These are phyloP conservation scores for Spizellomyces punctatus DNA, from an alignment of 192 early-diverging fungal genomes.

Conservation along the genomic window DNA sequence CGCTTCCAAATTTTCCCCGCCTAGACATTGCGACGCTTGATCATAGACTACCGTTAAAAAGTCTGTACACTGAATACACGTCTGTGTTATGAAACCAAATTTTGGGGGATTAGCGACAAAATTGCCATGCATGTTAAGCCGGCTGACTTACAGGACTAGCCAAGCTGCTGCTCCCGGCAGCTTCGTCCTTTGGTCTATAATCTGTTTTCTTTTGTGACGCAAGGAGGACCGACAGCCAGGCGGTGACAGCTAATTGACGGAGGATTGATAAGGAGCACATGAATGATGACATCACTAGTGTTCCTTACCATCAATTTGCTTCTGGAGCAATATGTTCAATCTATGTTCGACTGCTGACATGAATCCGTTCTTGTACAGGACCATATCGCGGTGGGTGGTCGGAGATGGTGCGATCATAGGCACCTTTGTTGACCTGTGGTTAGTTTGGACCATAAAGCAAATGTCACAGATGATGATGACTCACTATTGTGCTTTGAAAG, in stretches of 20 bases:
- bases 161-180: constrained; percentile 47
- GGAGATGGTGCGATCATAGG: constrained; percentile 69
- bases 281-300: constrained; percentile 2
- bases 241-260: constrained; percentile 56
- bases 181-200: constrained; percentile 89
- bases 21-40: constrained; percentile 61
- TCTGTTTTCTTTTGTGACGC: constrained; percentile 85
- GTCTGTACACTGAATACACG: constrained; percentile 79
- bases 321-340: constrained; percentile 77
- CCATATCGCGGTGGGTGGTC: constrained; percentile 81
- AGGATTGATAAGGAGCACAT: not conserved
- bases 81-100: constrained; percentile 40
- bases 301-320: constrained; percentile 65
- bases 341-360: constrained; percentile 80
- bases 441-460: constrained; percentile 5
- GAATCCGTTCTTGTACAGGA: constrained; percentile 85
- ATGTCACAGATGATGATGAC: not conserved
- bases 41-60: constrained; percentile 71
- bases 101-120: not conserved
- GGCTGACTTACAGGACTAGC: constrained; percentile 34
- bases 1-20: constrained; percentile 74
- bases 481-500: constrained; percentile 61
- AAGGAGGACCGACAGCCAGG: constrained; percentile 72
- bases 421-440: constrained; percentile 44
- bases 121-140: not conserved